Base-by-base conservation (phyloP, 805 yeast genomes). In the Saccharomycopsis amapae region DNA sequence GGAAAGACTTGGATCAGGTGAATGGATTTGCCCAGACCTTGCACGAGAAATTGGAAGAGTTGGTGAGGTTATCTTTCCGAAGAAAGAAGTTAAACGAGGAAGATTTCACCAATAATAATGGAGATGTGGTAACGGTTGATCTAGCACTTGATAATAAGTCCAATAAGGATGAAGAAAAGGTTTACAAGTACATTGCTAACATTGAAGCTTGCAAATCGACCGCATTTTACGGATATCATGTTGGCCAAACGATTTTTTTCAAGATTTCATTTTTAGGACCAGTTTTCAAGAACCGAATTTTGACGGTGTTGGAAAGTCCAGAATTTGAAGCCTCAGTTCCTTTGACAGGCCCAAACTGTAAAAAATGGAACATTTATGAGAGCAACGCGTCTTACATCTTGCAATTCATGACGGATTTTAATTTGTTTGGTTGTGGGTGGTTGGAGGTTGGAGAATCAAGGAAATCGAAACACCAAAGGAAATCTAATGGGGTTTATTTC, bases 381-480 rank as follows among this genome's bases (percentile, higher is more conserved):
- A 69, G 88, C 0, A 97, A 93, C 57, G 71, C 90, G 10, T 88
- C 96, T 0, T 82, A 69, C 54, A 57, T 75, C 1, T 61, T 86
- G 5, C 97, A 93, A 57, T 87, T 90, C 57, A 60, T 86, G 23
- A 69, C 84, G 0, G 98, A 93, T 58, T 87, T 73, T 62, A 89
- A 90, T 57, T 62, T 90, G 25, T 85, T 72, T 58, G 94, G 96
- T 1, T 85, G 96, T 61, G 79, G 81, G 4, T 85, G 95, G 90
- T 49, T 89, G 19, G 63, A 71, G 15, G 46, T 81, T 1, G 55
- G 59, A 2, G n/a, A n/a, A n/a, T n/a, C n/a, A n/a, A n/a, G n/a
- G n/a, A n/a, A n/a, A n/a, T n/a, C n/a, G n/a, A n/a, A n/a, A n/a
- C n/a, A n/a, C n/a, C n/a, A n/a, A n/a, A n/a, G n/a, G 53, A 64